Evolutionary conservation across 208 protist species (phyloP).

Genomic region (Wallacemonas rigidus): DNA sequence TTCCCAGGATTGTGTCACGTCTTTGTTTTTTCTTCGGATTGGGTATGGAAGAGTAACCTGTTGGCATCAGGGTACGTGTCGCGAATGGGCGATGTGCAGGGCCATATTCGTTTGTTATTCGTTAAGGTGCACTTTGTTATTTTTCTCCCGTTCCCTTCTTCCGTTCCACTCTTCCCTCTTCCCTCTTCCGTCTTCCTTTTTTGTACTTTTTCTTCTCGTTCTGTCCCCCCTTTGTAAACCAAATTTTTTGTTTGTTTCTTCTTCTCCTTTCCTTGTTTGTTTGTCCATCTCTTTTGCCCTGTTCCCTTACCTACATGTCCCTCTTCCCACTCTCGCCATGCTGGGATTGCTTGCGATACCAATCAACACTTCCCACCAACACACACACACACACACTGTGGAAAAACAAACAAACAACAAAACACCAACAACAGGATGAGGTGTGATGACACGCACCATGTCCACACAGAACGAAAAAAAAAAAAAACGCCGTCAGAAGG

Average conservation of each 20-base stretch:
- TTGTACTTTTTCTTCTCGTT: neutral
- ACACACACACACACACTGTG: constrained; percentile 16
- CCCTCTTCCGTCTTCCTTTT: neutral
- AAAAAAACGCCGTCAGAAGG: too few relatives aligned
- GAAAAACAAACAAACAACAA: neutral
- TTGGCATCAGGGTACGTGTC: too few relatives aligned
- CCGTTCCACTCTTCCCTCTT: neutral
- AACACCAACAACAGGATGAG: neutral
- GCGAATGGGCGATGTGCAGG: too few relatives aligned
- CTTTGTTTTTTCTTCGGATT: neutral
- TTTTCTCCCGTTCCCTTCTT: neutral
- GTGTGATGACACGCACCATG: neutral
- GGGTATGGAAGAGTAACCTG: too few relatives aligned
- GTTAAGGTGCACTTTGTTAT: neutral
- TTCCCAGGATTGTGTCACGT: neutral
- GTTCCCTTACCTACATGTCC: too few relatives aligned
- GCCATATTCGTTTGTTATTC: neutral
- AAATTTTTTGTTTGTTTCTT: neutral
- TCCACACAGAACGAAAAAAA: too few relatives aligned
- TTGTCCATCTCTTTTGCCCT: neutral
- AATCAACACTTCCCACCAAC: neutral
- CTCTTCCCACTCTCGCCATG: too few relatives aligned
- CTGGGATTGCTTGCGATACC: too few relatives aligned
- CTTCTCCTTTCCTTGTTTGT: neutral
- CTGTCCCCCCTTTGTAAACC: neutral